Evolutionary conservation across 441 rosid species (phyloP).

Genomic region (Biscutella laevigata): DNA sequence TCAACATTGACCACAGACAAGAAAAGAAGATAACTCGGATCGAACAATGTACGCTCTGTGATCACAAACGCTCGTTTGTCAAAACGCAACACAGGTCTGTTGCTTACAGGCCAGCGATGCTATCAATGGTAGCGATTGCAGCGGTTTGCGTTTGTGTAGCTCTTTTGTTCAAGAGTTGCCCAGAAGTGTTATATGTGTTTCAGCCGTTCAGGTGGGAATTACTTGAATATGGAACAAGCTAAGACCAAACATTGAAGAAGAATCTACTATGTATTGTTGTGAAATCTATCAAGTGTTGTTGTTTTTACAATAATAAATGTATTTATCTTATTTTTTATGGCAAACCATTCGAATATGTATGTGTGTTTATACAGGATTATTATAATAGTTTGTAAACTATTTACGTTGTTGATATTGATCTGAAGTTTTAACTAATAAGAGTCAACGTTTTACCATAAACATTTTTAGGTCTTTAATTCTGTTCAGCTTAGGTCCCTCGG

Average conservation of each 20-base stretch:
- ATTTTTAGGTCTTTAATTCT: too few relatives aligned
- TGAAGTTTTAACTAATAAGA: too few relatives aligned
- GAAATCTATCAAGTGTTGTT: neutral
- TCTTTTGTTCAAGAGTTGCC: conserved; percentile 48
- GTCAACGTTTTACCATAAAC: too few relatives aligned
- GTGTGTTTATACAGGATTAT: too few relatives aligned
- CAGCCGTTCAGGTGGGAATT: conserved; percentile 56
- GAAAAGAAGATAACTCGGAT: conserved; percentile 13
- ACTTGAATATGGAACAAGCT: conserved; percentile 38
- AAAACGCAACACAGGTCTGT: conserved; percentile 13
- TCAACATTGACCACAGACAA: conserved; percentile 12
- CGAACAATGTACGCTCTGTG: conserved; percentile 31
- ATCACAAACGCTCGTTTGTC: conserved; percentile 24
- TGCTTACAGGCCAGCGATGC: conserved; percentile 37
- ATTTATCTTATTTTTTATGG: too few relatives aligned
- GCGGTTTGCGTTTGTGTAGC: conserved; percentile 55
- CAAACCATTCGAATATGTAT: too few relatives aligned
- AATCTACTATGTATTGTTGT: neutral
- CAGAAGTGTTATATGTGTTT: conserved; percentile 35
- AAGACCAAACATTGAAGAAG: neutral
- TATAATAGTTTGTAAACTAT: too few relatives aligned
- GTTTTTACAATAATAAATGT: too few relatives aligned
- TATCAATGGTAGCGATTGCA: conserved; percentile 46
- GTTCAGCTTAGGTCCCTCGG: too few relatives aligned
- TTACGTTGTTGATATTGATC: too few relatives aligned